Base-by-base conservation (phyloP, 208 protist genomes). In the Leishmania amazonensis region DNA sequence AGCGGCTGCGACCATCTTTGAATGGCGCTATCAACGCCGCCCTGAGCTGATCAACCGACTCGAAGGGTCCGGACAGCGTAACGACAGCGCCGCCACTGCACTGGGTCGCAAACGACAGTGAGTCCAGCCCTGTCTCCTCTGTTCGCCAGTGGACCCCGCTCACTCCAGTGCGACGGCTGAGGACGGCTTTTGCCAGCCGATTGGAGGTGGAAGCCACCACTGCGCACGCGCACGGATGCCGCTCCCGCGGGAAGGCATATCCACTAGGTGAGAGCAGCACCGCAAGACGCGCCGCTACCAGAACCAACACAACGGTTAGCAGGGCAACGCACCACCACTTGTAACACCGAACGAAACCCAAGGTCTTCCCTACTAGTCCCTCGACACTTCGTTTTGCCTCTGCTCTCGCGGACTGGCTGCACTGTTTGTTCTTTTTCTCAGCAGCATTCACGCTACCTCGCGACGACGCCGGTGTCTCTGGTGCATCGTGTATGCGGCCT, bases 141-240 rank as follows among this genome's bases (percentile, higher is more conserved):
- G 78, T 65, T 35, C 79, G 78, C 76, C 80, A 85, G 80, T 89
- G 86, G 31, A 87, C 79, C 1, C 83, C 86, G 31, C 84, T 89
- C n/a, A 89, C 79, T 9, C 86, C 83, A 31, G 68, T 79, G 31
- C 83, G 83, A 31, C 84, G 83, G 45, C 83, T 83, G 28, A 89
- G 80, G 1, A 83, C 42, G 1, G 75, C 79, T 31, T 81, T 83
- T 2, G 84, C 83, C 31, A 89, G 79, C 31, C 72, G 72, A 28
- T 83, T 89, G 0, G 67, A 21, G 35, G 72, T 40, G 6, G 68
- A 74, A 0, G 68, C 78, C 38, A 65, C 45, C 54, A 76, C 71
- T 38, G 75, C 78, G n/a, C 74, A 79, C 35, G 65, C 75, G 58
- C 83, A 86, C 38, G 83, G 83, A 51, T 85, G 81, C 35, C 62